Evolutionary conservation across 176 grass and related monocot species (phyloP).

Genomic region (Poa annua): DNA sequence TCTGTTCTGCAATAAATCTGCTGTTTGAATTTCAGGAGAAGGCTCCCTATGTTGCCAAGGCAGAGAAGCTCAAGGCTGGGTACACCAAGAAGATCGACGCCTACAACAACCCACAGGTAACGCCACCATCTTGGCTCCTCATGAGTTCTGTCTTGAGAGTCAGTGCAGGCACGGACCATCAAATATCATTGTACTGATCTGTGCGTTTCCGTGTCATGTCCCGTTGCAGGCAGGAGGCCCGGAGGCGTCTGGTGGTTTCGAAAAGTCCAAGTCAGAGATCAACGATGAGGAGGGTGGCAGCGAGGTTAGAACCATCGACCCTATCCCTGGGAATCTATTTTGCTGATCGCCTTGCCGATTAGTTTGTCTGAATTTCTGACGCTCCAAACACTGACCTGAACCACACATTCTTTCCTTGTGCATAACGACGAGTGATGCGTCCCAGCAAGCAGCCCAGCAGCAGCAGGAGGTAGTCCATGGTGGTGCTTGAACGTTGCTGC

Average conservation of each 20-base stretch:
- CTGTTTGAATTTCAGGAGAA: slow-evolving; percentile 60
- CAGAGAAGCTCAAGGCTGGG: slow-evolving; percentile 82
- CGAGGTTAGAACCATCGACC: slow-evolving; percentile 40
- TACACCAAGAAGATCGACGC: slow-evolving; percentile 69
- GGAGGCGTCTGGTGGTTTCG: slow-evolving; percentile 54
- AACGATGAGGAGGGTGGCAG: slow-evolving; percentile 69
- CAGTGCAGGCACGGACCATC: neutral
- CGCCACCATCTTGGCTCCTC: no score
- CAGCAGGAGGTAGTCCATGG: no score
- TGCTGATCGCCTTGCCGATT: rapidly evolving
- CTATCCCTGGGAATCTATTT: neutral
- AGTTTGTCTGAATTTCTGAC: neutral
- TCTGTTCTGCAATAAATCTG: no score
- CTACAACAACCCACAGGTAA: slow-evolving; percentile 76
- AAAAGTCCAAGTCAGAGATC: slow-evolving; percentile 94
- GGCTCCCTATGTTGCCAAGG: slow-evolving; percentile 73
- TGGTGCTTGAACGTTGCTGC: no score
- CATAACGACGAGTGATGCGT: no score
- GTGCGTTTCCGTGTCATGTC: neutral
- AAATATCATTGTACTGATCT: neutral
- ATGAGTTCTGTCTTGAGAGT: no score
- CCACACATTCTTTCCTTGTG: no score
- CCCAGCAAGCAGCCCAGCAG: no score
- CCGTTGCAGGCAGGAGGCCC: slow-evolving; percentile 28
- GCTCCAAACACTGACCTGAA: neutral